Evolutionary conservation across 2,329 filamentous ascomycete species (phyloP), one percentile per base, ranked within the genome.

Genomic region (Magnaporthales sp.): DNA sequence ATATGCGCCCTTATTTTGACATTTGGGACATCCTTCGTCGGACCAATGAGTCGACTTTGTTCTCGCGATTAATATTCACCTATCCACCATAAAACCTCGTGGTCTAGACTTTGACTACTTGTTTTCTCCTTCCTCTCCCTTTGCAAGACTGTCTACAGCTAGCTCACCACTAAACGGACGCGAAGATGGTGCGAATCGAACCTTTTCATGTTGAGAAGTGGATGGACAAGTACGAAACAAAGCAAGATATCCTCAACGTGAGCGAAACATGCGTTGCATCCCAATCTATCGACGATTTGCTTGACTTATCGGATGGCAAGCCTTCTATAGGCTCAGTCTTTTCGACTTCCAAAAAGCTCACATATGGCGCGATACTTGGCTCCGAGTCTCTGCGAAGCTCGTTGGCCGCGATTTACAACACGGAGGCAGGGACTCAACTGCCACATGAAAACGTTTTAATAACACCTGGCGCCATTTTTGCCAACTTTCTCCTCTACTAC

Each of bases 401-500:
- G 62, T 82, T 95, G 15, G 85, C 90, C 6, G 79, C 82, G 22
- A 80, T 91, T 3, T 91, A 77, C 68, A 75, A 22, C 15, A 63
- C 62, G 15, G 56, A 29, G 24, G 54, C 64, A 15, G 67, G 61
- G 22, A 66, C 11, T 2, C 66, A 22, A 24, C 27, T 31, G 31
- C 91, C 87, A 0, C 79, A 84, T 7, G 86, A 92, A 19, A 87
- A 90, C 71, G 83, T 96, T 56, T 77, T 96, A 66, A 88, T 94
- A 67, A 92, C 91, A 0, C 86, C 89, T 31, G 93, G 93, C 10
- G 92, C 91, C 15, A 96, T 96, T 64, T 83, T 86, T 6, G 92
- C 92, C n/a, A 96, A 96, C 73, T 91, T 92, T 71, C 78, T 95
- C n/a, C 79, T 88, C 2, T 83, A 95, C 8, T 93, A 93, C 75